phyloP scores from a whole-genome alignment of 1,139 yeast species.

The Suhomyces panamericanus region DNA sequence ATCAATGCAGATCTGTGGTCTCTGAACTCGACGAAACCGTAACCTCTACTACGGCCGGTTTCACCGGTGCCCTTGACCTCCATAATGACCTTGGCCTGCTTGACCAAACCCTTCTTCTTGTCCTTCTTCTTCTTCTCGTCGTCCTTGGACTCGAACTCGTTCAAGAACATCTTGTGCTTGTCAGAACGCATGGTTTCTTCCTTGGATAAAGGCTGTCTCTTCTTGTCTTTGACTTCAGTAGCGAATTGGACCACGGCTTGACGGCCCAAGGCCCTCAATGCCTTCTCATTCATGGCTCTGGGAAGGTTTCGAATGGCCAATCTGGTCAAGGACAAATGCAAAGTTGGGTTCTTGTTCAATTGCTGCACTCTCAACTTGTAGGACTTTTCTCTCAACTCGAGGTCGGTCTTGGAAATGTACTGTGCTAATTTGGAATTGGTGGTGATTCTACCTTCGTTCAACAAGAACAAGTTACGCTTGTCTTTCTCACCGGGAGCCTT shows the following conservation, averaged over 20 bases:
- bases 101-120: constrained; percentile 83
- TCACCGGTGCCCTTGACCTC: constrained; percentile 90
- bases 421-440: constrained; percentile 78
- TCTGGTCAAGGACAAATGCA: constrained; percentile 90
- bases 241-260: constrained; percentile 96
- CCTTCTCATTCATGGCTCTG: constrained; percentile 84
- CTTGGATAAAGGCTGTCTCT: constrained; percentile 82
- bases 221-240: constrained; percentile 74
- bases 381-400: constrained; percentile 87
- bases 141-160: constrained; percentile 26
- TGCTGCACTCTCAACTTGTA: constrained; percentile 86
- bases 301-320: constrained; percentile 93
- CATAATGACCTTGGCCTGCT: constrained; percentile 88
- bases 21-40: constrained; percentile 87
- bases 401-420: constrained; percentile 64
- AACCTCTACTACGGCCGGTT: constrained; percentile 91
- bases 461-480: constrained; percentile 76
- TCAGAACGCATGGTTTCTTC: constrained; percentile 86
- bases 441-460: constrained; percentile 93
- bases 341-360: constrained; percentile 82
- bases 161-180: constrained; percentile 53
- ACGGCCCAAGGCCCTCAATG: constrained; percentile 88
- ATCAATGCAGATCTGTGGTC: constrained; percentile 92
- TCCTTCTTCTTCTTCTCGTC: constrained; percentile 58
- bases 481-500: constrained; percentile 80